Conservation (phyloP, 768 basidiomycete species). For the Tricholoma sp. region DNA sequence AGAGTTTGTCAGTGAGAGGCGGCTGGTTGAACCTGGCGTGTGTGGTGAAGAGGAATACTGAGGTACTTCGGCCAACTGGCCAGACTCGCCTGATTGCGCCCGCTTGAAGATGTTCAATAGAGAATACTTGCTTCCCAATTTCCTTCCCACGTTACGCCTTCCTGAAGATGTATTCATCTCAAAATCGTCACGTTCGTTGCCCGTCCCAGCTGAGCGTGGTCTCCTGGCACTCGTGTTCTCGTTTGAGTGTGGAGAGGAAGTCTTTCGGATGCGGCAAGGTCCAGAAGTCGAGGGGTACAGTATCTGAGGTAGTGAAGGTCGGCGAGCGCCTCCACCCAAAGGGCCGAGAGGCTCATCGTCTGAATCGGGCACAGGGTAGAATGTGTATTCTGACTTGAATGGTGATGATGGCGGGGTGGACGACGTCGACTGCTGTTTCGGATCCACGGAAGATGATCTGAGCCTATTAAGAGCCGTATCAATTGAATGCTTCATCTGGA, state of each 20-base stretch:
- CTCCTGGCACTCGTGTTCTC: constrained; percentile 35
- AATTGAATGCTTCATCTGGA: constrained; percentile 75
- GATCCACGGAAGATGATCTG: constrained; percentile 26
- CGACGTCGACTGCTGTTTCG: constrained; percentile 22
- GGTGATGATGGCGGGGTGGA: constrained; percentile 40
- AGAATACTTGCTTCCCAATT: constrained; percentile 66
- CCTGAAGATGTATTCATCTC: constrained; percentile 22
- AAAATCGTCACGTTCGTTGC: constrained; percentile 40
- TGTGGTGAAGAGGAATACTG: constrained; percentile 15
- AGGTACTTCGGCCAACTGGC: constrained; percentile 14
- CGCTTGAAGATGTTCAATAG: constrained; percentile 73
- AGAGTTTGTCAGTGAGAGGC: constrained; percentile 21
- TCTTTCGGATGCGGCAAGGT: constrained; percentile 29
- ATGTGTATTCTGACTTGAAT: constrained; percentile 38
- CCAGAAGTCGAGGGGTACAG: constrained; percentile 27
- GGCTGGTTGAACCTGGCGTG: constrained; percentile 17
- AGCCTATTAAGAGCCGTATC: constrained; percentile 64
- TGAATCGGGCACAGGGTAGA: constrained; percentile 28
- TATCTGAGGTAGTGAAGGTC: constrained; percentile 68
- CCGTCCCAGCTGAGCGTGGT: constrained; percentile 71
- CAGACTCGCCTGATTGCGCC: constrained; percentile 32
- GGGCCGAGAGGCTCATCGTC: constrained; percentile 26
- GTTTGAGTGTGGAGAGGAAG: constrained; percentile 27
- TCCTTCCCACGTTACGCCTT: constrained; percentile 31
- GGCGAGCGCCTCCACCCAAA: constrained; percentile 36